phyloP scores from a whole-genome alignment of 495 filamentous ascomycete genomes.

The Amniculicola lignicola region DNA sequence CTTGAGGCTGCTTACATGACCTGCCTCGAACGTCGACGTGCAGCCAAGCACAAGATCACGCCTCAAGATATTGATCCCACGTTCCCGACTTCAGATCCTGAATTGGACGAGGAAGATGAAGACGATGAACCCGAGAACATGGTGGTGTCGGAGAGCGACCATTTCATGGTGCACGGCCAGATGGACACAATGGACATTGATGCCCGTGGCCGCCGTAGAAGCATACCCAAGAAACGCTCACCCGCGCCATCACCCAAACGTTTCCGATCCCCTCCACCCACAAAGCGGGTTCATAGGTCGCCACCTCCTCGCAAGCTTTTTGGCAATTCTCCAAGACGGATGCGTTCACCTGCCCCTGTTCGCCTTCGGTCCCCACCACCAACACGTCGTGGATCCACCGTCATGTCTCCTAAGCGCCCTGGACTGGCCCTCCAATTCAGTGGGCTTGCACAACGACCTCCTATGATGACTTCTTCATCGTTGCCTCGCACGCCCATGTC shows the following conservation, averaged over 20 bases:
- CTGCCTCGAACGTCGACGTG: slow-evolving; percentile 73
- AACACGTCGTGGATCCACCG: slow-evolving; percentile 45
- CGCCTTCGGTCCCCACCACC: slow-evolving; percentile 55
- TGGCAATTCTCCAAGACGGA: slow-evolving; percentile 64
- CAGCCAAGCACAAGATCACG: slow-evolving; percentile 70
- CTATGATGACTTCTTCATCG: slow-evolving; percentile 39
- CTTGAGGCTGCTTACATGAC: slow-evolving; percentile 89
- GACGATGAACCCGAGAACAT: slow-evolving; percentile 33
- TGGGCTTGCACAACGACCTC: slow-evolving; percentile 38
- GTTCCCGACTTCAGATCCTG: slow-evolving; percentile 89
- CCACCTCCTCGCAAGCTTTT: slow-evolving; percentile 66
- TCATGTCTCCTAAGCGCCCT: slow-evolving; percentile 16
- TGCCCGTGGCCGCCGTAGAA: slow-evolving; percentile 39
- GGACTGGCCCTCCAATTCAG: slow-evolving; percentile 9
- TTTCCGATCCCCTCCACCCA: slow-evolving; percentile 48
- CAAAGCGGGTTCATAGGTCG: slow-evolving; percentile 45
- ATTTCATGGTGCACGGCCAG: slow-evolving; percentile 57
- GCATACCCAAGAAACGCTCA: slow-evolving; percentile 45
- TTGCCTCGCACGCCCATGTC: slow-evolving; percentile 37
- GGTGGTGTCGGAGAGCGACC: slow-evolving; percentile 53
- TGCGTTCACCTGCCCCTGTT: slow-evolving; percentile 58
- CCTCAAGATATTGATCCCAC: slow-evolving; percentile 97
- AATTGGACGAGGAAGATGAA: slow-evolving; percentile 63
- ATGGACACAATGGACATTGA: slow-evolving; percentile 47
- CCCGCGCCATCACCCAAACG: slow-evolving; percentile 50